Percentiles rank a stretch among this genome's conserved stretches.
phyloP scores from a whole-genome alignment of 192 early-diverging fungal species.

The Backusella westeae region DNA sequence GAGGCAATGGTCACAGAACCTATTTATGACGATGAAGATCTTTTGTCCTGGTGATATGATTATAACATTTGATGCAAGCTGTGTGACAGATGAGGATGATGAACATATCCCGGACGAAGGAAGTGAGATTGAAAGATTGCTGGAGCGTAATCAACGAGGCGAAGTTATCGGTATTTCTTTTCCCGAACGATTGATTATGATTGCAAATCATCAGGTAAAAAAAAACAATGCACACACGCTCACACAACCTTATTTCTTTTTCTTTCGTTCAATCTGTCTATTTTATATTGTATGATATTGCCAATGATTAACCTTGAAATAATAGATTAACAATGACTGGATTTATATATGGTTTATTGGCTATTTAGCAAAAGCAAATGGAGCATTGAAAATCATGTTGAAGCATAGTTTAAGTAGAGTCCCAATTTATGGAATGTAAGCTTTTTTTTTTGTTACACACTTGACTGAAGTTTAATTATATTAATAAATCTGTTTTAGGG shows the following conservation, averaged over 20 bases:
- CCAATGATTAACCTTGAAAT: background rate
- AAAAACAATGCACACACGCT: background rate
- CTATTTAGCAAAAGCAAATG: conserved; percentile 70
- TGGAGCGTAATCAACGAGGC: conserved; percentile 20
- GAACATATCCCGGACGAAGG: background rate
- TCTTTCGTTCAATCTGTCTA: background rate
- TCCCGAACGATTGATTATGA: conserved; percentile 45
- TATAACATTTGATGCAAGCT: conserved; percentile 42
- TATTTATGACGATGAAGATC: conserved; percentile 49
- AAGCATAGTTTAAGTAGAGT: conserved; percentile 78
- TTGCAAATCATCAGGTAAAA: conserved; percentile 58
- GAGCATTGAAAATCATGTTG: conserved; percentile 88
- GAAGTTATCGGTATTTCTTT: conserved; percentile 38
- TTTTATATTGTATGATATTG: background rate
- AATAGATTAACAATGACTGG: conserved; percentile 64
- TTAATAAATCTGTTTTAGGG: conserved; percentile 7
- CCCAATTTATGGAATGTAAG: conserved; percentile 84
- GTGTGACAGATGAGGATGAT: conserved; percentile 18
- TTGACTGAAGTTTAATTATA: background rate
- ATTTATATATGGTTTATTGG: conserved; percentile 67
- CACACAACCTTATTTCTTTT: background rate
- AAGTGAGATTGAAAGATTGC: conserved; percentile 1
- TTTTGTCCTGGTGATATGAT: conserved; percentile 52
- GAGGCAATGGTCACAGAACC: conserved; percentile 32
- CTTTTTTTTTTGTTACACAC: background rate